phyloP scores from a whole-genome alignment of 345 rosid genomes.

The Linum tenue region DNA sequence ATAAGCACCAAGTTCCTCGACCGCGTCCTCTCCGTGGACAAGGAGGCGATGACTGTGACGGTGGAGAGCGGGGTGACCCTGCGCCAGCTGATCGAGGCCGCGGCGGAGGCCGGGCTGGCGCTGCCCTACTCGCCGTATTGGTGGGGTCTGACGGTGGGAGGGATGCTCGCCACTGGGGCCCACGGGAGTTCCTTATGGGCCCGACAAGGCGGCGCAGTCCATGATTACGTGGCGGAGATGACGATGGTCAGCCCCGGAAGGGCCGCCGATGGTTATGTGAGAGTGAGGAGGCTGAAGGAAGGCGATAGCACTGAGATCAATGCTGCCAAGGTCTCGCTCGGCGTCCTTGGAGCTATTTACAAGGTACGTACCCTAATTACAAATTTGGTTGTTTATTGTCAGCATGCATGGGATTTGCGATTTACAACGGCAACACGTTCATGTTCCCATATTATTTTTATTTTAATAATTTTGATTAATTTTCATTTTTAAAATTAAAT shows the following conservation, averaged over 20 bases:
- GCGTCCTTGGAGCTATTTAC: constrained; percentile 74
- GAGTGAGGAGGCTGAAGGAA: constrained; percentile 32
- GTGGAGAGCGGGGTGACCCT: constrained; percentile 60
- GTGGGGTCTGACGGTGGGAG: constrained; percentile 87
- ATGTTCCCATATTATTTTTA: too few relatives aligned
- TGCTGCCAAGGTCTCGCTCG: constrained; percentile 69
- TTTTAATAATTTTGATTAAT: too few relatives aligned
- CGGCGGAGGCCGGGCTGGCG: constrained; percentile 51
- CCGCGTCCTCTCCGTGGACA: constrained; percentile 23
- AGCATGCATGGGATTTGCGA: background rate
- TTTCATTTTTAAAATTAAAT: too few relatives aligned
- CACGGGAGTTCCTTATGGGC: constrained; percentile 74
- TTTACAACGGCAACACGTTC: background rate
- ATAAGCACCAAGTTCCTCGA: constrained; percentile 64
- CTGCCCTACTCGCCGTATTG: constrained; percentile 68
- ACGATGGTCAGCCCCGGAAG: constrained; percentile 49
- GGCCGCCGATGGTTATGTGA: constrained; percentile 36
- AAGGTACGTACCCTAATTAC: constrained; percentile 33
- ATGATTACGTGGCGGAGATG: constrained; percentile 50
- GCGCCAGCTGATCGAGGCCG: constrained; percentile 39
- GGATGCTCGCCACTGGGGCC: constrained; percentile 70
- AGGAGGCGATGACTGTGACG: constrained; percentile 32
- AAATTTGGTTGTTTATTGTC: background rate
- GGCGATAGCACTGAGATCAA: constrained; percentile 27
- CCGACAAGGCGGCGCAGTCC: constrained; percentile 62